Evolutionary conservation across 805 yeast species (phyloP).

Genomic region (Ogataea allantospora): DNA sequence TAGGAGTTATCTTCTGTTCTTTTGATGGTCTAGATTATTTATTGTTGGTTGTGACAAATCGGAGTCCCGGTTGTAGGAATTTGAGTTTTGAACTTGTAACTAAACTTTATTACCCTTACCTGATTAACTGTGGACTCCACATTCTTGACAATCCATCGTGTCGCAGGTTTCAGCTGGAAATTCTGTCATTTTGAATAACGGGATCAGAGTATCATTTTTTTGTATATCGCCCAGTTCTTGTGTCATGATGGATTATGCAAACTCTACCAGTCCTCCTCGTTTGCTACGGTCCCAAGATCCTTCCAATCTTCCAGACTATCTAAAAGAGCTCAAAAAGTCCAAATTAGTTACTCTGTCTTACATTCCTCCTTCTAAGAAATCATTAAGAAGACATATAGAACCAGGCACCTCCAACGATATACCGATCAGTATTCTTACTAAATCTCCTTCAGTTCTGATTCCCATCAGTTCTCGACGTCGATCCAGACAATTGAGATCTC

Average conservation of each 20-base stretch:
- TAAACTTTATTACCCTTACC: too few relatives aligned
- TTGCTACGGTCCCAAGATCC: slow-evolving; percentile 23
- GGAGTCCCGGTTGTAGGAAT: too few relatives aligned
- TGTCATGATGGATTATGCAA: slow-evolving; percentile 7
- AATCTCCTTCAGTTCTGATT: slow-evolving; percentile 15
- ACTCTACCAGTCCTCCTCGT: slow-evolving; percentile 10
- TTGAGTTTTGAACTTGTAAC: too few relatives aligned
- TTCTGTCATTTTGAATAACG: slow-evolving; percentile 1
- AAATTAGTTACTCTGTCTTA: slow-evolving; percentile 26
- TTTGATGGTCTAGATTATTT: too few relatives aligned
- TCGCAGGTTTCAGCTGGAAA: too few relatives aligned
- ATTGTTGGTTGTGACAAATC: too few relatives aligned
- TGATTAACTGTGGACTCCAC: too few relatives aligned
- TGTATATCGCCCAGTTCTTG: too few relatives aligned
- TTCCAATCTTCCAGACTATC: slow-evolving; percentile 19
- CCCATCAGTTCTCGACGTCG: slow-evolving; percentile 15
- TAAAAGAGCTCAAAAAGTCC: slow-evolving; percentile 23
- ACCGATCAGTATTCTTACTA: slow-evolving; percentile 11
- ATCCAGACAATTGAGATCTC: slow-evolving; percentile 1
- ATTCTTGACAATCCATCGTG: too few relatives aligned
- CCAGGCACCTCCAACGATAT: slow-evolving; percentile 7
- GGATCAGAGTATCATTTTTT: background rate
- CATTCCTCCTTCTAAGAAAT: slow-evolving; percentile 16
- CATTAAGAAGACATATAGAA: slow-evolving; percentile 4
- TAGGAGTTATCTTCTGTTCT: too few relatives aligned